Evolutionary conservation across 495 filamentous ascomycete genomes (phyloP).

Genomic region (Daldinia grandis): DNA sequence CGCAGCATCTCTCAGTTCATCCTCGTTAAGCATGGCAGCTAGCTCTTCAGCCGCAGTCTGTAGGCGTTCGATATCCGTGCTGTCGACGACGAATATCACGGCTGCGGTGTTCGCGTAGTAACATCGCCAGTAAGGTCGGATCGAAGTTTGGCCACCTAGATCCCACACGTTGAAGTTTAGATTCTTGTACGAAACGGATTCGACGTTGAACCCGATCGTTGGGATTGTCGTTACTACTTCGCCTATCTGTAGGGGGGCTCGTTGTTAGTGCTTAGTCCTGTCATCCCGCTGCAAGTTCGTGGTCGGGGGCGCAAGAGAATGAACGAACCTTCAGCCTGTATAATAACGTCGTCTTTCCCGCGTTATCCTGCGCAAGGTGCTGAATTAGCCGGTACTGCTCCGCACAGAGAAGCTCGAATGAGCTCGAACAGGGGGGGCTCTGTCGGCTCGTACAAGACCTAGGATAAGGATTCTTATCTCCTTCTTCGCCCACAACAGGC

Average conservation of each 20-base stretch:
- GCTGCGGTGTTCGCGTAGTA: conserved; percentile 99
- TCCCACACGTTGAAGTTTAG: conserved; percentile 99
- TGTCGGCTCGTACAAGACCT: conserved; percentile 75
- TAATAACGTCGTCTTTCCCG: conserved; percentile 95
- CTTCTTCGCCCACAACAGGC: conserved; percentile 88
- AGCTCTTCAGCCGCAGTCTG: conserved; percentile 92
- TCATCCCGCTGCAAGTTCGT: background rate
- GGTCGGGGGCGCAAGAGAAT: background rate
- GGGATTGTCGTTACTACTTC: conserved; percentile 99
- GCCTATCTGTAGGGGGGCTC: conserved; percentile 72
- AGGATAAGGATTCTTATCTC: conserved; percentile 97
- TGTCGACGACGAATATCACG: conserved; percentile 98
- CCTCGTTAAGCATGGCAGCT: conserved; percentile 94
- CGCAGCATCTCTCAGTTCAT: conserved; percentile 91
- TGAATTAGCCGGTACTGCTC: conserved; percentile 23
- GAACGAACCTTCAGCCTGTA: conserved; percentile 90
- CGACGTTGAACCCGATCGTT: conserved; percentile 99
- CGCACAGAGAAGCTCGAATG: conserved; percentile 30
- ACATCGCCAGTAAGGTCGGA: conserved; percentile 98
- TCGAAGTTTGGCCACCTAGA: conserved; percentile 94
- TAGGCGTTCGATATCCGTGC: conserved; percentile 93
- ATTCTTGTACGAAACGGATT: conserved; percentile 96
- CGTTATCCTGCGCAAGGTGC: conserved; percentile 79
- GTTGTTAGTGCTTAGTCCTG: conserved; percentile 17
- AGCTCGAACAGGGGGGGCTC: conserved; percentile 24